Conservation (phyloP, 495 filamentous ascomycete species). For the Aspergillus leporis region DNA sequence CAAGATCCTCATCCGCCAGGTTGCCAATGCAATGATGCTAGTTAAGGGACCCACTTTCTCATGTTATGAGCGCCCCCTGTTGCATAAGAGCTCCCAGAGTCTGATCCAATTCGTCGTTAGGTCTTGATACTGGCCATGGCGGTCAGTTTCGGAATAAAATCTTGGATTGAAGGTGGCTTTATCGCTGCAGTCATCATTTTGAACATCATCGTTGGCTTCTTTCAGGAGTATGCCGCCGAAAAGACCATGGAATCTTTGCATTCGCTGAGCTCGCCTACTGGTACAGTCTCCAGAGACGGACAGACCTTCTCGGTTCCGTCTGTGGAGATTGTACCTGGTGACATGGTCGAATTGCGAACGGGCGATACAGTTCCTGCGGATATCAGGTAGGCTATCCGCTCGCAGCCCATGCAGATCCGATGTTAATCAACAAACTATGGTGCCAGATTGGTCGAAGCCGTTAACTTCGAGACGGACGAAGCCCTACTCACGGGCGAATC, state of each 20-base stretch:
- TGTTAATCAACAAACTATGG: conserved; percentile 5
- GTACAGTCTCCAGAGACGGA: conserved; percentile 55
- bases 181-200: conserved; percentile 64
- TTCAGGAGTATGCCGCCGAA: conserved; percentile 70
- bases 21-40: conserved; percentile 70
- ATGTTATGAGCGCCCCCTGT: conserved; percentile 1
- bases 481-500: conserved; percentile 77
- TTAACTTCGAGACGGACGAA: conserved; percentile 75
- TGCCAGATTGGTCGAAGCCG: conserved; percentile 53
- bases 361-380: conserved; percentile 85
- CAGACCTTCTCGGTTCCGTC: conserved; percentile 54
- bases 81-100: conserved; percentile 17
- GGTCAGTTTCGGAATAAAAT: conserved; percentile 66
- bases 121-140: conserved; percentile 69
- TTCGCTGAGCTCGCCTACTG: conserved; percentile 62
- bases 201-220: conserved; percentile 69
- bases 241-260: conserved; percentile 76
- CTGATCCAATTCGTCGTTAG: conserved; percentile 38
- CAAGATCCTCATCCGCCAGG: conserved; percentile 60
- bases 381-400: conserved; percentile 34
- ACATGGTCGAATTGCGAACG: conserved; percentile 75
- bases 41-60: conserved; percentile 29
- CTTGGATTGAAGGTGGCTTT: conserved; percentile 72
- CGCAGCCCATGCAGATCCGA: not conserved
- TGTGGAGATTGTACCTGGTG: conserved; percentile 59